Percentiles rank a stretch among this genome's conserved stretches.
phyloP scores from a whole-genome alignment of 495 filamentous ascomycete genomes.

The Penicillium cosmopolitanum region DNA sequence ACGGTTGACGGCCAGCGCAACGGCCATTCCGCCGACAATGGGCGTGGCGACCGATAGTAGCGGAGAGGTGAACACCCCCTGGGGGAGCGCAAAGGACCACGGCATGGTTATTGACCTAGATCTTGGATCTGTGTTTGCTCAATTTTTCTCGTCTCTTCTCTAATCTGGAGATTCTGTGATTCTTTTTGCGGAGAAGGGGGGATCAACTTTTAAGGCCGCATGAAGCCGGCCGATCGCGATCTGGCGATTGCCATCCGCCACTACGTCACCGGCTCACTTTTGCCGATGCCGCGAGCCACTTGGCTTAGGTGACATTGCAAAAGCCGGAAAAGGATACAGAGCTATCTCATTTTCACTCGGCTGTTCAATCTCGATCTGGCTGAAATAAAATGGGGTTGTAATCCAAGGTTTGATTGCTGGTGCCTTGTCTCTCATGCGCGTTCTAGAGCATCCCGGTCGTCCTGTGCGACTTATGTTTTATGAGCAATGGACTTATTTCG shows the following conservation, averaged over 20 bases:
- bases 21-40: slow-evolving; percentile 32
- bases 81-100: slow-evolving; percentile 42
- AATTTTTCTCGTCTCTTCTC: slow-evolving; percentile 1
- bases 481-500: background rate
- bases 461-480: background rate
- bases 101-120: slow-evolving; percentile 31
- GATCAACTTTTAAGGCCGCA: background rate
- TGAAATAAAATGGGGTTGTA: background rate
- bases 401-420: background rate
- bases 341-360: background rate
- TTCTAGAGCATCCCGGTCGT: background rate
- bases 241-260: slow-evolving; percentile 3
- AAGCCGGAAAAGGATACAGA: background rate
- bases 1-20: slow-evolving; percentile 42
- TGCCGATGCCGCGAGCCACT: slow-evolving; percentile 4
- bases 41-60: slow-evolving; percentile 39
- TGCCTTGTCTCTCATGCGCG: background rate
- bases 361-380: background rate
- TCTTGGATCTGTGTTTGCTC: background rate
- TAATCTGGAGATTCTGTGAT: background rate
- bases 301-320: background rate
- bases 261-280: slow-evolving; percentile 24
- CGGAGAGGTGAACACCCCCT: slow-evolving; percentile 40
- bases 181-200: background rate
- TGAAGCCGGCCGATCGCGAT: slow-evolving; percentile 22